Evolutionary conservation across 768 basidiomycete species (phyloP), one percentile per base, ranked within the genome.

Genomic region (Hericium erinaceus): DNA sequence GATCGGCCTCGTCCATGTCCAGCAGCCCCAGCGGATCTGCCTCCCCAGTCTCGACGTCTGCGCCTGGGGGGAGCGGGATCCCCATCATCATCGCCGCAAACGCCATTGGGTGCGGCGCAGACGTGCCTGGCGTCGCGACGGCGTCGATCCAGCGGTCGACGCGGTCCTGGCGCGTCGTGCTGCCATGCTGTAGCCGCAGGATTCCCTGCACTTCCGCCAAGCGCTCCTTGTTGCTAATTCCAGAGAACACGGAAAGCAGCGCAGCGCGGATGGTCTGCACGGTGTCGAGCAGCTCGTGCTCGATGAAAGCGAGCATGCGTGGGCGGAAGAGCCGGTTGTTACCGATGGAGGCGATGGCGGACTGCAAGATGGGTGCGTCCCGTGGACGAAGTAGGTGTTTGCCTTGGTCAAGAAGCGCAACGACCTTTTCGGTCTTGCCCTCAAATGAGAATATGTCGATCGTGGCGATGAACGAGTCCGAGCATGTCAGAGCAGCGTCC

Each of bases 71-170:
- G 10, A 77, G 54, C 1, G 78, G 77, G 20, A 81, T 56, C 1
- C 80, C 80, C 66, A 84, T 80, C 75, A 87, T 78, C 76, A 85
- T 78, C 15, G 83, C 83, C 0, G 85, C 83, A 54, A 86, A 77
- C 2, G 82, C 77, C 74, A 84, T 75, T 2, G 82, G 81, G 58
- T 80, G 72, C 37, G 78, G 53, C 1, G 70, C 65, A 3, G 67
- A 65, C 9, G 66, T 56, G 1, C 68, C 68, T 0, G 76, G 75
- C 0, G 82, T 78, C 12, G 70, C 58, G 9, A 81, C 67, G 12
- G 71, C 68, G 39, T 80, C 79, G 10, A 77, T 77, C 83, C 82
- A 86, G 8, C 68, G 66, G 55, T 78, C 73, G 4, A 84, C 66
- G 46, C 82, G 77, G 2, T 72, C 72, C 26, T 72, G 69, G 7